Conservation (phyloP, 2,329 filamentous ascomycete species). For the Alternaria brassicicola region DNA sequence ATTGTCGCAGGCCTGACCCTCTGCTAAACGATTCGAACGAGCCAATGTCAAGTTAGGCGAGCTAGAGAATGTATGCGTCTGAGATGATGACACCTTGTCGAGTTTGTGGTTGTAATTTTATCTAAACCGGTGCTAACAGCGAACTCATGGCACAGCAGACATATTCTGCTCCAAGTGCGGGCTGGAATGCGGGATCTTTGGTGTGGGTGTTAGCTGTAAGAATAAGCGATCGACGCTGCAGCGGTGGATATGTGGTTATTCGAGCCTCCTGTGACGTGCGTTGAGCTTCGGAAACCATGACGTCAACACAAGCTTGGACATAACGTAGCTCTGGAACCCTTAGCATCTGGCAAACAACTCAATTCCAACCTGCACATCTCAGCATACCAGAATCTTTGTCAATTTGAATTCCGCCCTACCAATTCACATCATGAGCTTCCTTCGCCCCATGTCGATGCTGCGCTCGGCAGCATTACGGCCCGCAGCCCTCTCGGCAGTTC, state of each 20-base stretch:
- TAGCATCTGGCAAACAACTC: neutral
- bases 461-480: slow-evolving; percentile 35
- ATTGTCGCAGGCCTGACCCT: slow-evolving; percentile 31
- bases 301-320: slow-evolving; percentile 12
- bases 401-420: slow-evolving; percentile 2
- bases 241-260: slow-evolving; percentile 2
- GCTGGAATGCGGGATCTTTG: neutral
- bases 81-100: no score
- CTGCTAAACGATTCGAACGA: no score
- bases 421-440: slow-evolving; percentile 37
- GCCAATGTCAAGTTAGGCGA: no score
- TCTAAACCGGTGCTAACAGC: no score
- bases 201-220: neutral
- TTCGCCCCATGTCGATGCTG: slow-evolving; percentile 38
- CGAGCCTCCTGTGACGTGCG: slow-evolving; percentile 10
- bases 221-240: slow-evolving; percentile 3
- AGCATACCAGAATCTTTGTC: neutral
- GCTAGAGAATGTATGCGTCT: no score
- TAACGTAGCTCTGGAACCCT: slow-evolving; percentile 1
- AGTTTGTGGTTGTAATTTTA: no score
- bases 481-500: slow-evolving; percentile 29
- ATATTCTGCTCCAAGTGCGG: neutral
- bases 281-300: slow-evolving; percentile 10
- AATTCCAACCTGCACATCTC: neutral
- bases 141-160: no score